These are phyloP conservation scores for Fagopyrum esculentum DNA, from an alignment of 148 eudicot species.

Conservation along the genomic window DNA sequence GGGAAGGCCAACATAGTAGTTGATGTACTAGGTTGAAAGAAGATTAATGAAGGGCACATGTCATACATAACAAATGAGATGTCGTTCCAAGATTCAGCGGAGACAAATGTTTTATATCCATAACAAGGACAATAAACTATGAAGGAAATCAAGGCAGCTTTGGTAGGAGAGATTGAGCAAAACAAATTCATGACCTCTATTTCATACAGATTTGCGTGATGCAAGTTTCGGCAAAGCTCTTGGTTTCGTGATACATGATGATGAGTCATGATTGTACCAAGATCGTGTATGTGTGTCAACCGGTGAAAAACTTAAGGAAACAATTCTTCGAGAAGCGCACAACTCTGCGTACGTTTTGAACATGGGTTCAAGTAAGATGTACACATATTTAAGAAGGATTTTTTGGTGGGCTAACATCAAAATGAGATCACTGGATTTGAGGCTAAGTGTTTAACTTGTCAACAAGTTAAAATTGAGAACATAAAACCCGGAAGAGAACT, in stretches of 20 bases:
- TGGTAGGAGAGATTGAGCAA: not conserved
- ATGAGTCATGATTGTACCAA: not conserved
- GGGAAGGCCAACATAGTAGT: not conserved
- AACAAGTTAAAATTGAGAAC: not conserved
- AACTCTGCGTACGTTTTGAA: too few species aligned
- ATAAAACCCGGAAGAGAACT: not conserved
- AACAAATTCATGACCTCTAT: not conserved
- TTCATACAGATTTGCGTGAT: not conserved
- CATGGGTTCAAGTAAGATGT: not conserved
- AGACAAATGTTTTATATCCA: not conserved
- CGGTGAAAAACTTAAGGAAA: not conserved
- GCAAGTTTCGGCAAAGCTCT: not conserved
- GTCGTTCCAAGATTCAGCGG: not conserved
- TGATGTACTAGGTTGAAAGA: not conserved
- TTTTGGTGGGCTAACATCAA: not conserved
- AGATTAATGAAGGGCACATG: not conserved
- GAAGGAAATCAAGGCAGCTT: not conserved
- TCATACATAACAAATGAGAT: too few species aligned
- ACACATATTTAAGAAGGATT: not conserved
- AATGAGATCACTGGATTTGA: not conserved
- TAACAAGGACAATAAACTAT: not conserved
- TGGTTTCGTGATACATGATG: not conserved
- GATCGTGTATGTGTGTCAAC: not conserved
- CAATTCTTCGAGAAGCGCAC: not conserved
- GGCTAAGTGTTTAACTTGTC: not conserved